These are phyloP conservation scores for Citrus inodora DNA, from an alignment of 345 rosid genomes.

Conservation along the genomic window DNA sequence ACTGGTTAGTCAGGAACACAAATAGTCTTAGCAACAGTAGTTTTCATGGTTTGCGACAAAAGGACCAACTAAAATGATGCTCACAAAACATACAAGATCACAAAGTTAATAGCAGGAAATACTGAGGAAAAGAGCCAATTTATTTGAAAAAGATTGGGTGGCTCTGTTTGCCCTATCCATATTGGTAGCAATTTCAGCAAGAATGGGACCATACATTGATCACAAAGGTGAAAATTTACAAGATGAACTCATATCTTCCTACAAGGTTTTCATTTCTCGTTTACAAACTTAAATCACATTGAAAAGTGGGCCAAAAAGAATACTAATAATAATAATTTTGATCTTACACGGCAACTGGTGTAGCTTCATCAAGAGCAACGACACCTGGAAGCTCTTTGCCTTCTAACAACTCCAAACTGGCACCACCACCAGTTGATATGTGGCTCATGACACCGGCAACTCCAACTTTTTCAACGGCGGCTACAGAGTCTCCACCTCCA, in stretches of 20 bases:
- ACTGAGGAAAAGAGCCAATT: slow-evolving; percentile 1
- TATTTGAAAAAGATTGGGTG: slow-evolving; percentile 3
- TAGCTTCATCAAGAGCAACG: slow-evolving; percentile 72
- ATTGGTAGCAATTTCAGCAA: not conserved
- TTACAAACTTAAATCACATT: slow-evolving; percentile 13
- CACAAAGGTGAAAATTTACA: slow-evolving; percentile 20
- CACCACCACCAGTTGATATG: slow-evolving; percentile 93
- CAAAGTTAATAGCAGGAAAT: not conserved
- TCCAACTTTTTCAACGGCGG: slow-evolving; percentile 78
- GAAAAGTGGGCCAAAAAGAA: not conserved
- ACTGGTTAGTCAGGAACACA: not conserved
- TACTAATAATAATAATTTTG: not conserved
- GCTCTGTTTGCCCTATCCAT: slow-evolving; percentile 1
- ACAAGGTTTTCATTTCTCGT: slow-evolving; percentile 16
- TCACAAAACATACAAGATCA: not conserved
- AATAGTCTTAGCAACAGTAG: not conserved
- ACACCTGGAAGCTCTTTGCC: slow-evolving; percentile 88
- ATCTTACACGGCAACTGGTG: slow-evolving; percentile 43
- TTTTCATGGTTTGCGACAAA: not conserved
- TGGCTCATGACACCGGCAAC: slow-evolving; percentile 81
- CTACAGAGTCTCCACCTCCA: slow-evolving; percentile 91
- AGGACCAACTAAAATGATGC: not conserved
- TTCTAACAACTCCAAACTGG: slow-evolving; percentile 85
- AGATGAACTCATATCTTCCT: slow-evolving; percentile 16
- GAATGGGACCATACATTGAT: slow-evolving; percentile 10